phyloP scores from a whole-genome alignment of 2,329 filamentous ascomycete genomes.

The Fusarium irregulare region DNA sequence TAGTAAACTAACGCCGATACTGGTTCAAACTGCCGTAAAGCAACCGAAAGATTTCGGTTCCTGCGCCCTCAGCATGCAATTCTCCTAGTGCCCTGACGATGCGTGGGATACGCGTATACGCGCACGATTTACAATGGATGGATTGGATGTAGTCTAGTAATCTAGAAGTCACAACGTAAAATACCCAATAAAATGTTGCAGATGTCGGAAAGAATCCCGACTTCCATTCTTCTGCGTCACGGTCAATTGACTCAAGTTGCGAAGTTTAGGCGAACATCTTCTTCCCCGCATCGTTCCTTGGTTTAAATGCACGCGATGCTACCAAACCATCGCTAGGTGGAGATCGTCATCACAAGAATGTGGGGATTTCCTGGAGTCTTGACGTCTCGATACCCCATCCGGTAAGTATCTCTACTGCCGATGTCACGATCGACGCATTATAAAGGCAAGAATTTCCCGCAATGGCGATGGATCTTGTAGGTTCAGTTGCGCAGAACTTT shows the following conservation, averaged over 20 bases:
- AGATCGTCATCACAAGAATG: background rate
- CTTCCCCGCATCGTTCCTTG: constrained; percentile 2
- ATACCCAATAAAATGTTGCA: accelerated
- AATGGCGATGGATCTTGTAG: background rate
- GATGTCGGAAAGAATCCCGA: background rate
- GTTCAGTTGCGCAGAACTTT: background rate
- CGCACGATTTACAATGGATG: no score
- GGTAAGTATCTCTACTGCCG: background rate
- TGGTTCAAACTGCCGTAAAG: no score
- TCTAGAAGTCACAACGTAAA: no score
- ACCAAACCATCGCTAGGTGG: background rate
- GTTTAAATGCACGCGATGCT: background rate
- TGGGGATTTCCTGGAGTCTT: background rate
- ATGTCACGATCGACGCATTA: background rate
- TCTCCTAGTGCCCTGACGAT: no score
- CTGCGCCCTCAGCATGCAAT: no score
- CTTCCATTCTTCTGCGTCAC: background rate
- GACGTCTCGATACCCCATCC: constrained; percentile 3
- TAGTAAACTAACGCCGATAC: no score
- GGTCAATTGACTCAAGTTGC: background rate
- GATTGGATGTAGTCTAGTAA: no score
- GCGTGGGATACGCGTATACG: no score
- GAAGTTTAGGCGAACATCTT: background rate
- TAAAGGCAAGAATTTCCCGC: background rate
- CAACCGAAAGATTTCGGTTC: no score